A percentile compares a stretch with the other conserved stretches of the same genome.
Evolutionary conservation across 305 asterid genomes (phyloP).

Genomic region (Fraxinus latifolia): DNA sequence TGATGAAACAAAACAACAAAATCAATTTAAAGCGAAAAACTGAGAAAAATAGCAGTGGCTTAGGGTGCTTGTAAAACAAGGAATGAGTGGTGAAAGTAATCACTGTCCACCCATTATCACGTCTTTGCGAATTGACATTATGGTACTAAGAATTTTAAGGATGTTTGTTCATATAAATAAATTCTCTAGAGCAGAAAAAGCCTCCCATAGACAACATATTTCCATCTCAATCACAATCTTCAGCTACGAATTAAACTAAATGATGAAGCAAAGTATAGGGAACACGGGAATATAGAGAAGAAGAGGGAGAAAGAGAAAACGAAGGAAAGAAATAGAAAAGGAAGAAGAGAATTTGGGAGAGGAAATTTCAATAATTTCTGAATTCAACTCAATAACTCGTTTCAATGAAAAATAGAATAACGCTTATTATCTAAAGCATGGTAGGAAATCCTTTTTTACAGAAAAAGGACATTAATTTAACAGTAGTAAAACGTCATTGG

Average conservation of each 20-base stretch:
- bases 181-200: not conserved
- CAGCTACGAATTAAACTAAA: not conserved
- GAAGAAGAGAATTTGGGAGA: not conserved
- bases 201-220: not conserved
- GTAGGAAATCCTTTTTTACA: not conserved
- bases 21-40: not conserved
- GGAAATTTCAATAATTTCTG: not conserved
- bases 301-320: not conserved
- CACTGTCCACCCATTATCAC: not conserved
- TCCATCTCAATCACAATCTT: slow-evolving; percentile 1
- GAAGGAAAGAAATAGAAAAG: not conserved
- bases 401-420: not conserved
- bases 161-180: not conserved
- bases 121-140: not conserved
- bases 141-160: not conserved
- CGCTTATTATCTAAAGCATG: not conserved
- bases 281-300: not conserved
- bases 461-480: slow-evolving; percentile 12
- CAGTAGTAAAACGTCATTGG: slow-evolving; percentile 20
- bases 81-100: not conserved
- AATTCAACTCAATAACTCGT: not conserved
- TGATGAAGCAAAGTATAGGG: not conserved
- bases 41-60: not conserved
- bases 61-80: not conserved
- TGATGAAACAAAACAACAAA: not conserved